Evolutionary conservation across 805 yeast genomes (phyloP), one percentile per base, ranked within the genome.

Genomic region (Suhomyces xylopsoci): DNA sequence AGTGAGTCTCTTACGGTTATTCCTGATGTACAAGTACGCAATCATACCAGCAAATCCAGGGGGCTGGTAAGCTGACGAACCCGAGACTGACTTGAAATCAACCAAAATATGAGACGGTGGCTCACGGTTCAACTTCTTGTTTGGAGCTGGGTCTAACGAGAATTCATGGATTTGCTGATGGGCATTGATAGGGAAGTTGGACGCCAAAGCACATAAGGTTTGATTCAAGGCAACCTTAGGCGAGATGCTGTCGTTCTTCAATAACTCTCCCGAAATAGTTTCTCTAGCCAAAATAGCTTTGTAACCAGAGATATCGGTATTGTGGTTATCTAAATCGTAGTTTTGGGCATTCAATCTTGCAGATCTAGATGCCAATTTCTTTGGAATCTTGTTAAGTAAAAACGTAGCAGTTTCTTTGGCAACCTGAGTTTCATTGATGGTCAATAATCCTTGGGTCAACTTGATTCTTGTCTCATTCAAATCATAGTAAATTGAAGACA

Each of bases 21-120:
- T 85, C 63, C 96, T 74, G 60, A 90, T 69, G 64, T 85, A 86
- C 70, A 90, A 74, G 60, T 84, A 83, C 3, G 91, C 92, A 47
- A 82, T 82, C 80, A 87, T 80, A 19, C 90, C 90, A 7, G 79
- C 79, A 58, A 82, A 85, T 2, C 88, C 89, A 50, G 81, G 80
- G 22, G 91, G 91, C 52, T 80, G 77, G 57, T 81, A 72, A 24
- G 74, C 73, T 0, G 87, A 78, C 1, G 88, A 78, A 30, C 82
- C 81, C 17, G 75, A 70, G 38, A 88, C 89, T 41, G 88, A 80
- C 62, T 85, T 84, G 67, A 89, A 86, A 65, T 88, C 94, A 45
- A 88, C 89, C 65, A 89, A 67, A 51, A 90, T 81, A 64, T 88
- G 91, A 3, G 85, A 77, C 2, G 87, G 82, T 3, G 81, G 76